Conservation (phyloP, 2,329 filamentous ascomycete species). For the Xylariaceae sp. region DNA sequence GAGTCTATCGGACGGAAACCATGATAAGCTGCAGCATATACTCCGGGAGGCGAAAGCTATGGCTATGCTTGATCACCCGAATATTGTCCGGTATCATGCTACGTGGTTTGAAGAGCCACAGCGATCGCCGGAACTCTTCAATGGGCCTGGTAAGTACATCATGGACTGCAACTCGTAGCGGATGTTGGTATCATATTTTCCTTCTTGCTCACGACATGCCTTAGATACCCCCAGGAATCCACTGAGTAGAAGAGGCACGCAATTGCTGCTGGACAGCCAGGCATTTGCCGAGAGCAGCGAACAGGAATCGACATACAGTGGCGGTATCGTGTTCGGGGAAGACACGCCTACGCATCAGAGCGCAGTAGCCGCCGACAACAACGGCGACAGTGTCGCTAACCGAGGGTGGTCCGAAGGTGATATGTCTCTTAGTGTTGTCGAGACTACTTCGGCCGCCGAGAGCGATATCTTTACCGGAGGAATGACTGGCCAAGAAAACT, state of each 20-base stretch:
- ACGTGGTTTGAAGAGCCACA: slow-evolving; percentile 33
- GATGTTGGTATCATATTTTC: background rate
- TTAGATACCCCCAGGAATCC: slow-evolving; percentile 2
- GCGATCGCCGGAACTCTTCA: slow-evolving; percentile 3
- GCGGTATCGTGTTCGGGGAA: slow-evolving; percentile 24
- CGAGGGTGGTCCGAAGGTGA: slow-evolving; percentile 35
- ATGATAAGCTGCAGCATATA: slow-evolving; percentile 30
- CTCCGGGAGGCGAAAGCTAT: slow-evolving; percentile 31
- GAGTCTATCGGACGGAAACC: slow-evolving; percentile 27
- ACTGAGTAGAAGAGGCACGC: slow-evolving; percentile 12
- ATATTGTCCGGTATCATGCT: slow-evolving; percentile 32
- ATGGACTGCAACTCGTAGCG: background rate
- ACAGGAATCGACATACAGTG: slow-evolving; percentile 9
- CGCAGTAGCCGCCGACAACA: background rate
- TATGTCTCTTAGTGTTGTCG: slow-evolving; percentile 27
- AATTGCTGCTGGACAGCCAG: slow-evolving; percentile 23
- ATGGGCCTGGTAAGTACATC: slow-evolving; percentile 9
- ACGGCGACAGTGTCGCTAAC: background rate
- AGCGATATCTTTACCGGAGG: slow-evolving; percentile 31
- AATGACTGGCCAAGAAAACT: slow-evolving; percentile 28
- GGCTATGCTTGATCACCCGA: slow-evolving; percentile 31
- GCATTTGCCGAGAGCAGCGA: slow-evolving; percentile 16
- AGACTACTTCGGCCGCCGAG: slow-evolving; percentile 18
- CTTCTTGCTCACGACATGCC: background rate
- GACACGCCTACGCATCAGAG: slow-evolving; percentile 17